Base-by-base conservation (phyloP, 345 rosid species). In the Syzygium grande region DNA sequence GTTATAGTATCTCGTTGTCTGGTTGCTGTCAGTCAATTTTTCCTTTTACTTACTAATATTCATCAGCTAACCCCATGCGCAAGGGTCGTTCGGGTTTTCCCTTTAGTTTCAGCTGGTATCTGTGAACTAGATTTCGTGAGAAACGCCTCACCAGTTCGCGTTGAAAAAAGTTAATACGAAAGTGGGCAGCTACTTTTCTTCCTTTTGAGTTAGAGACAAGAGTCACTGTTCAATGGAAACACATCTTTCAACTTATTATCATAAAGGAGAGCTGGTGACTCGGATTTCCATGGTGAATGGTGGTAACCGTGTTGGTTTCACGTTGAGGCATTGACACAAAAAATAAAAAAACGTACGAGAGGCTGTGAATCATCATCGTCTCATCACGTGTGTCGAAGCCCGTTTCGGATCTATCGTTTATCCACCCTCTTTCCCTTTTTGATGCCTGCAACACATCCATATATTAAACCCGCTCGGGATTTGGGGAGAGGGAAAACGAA, bases 401-500 rank as follows among this genome's bases (percentile, higher is more conserved):
- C 43, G 21, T 29, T 84, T 52, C 29, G 59, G 83, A 73, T 73
- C 41, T 84, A 4, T 84, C 30, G 41, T 83, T 51, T 52, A n/a
- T 52, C 22, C 43, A 30, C 79, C 30, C 78, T 34, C 79, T 38
- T 38, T 34, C 83, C 80, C 83, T 38, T 73, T 73, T 34, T 5
- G 80, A 22, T 38, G 49, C 83, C 83, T 19, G 83, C 49, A 22
- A 55, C 27, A 55, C 41, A 38, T 61, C 4, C 7, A 73, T 19
- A 21, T 68, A 38, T 30, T 68, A 68, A 68, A 41, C 49, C 49
- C 7, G 83, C 49, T 73, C 49, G 7, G 23, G 83, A 41, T 38
- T 73, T 10, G 22, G 93, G 91, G 89, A 92, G 56, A 91, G 96
- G 89, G 93, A 99, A 11, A 97, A 93, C 85, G 87, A 85, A 3